Percentiles rank a stretch among this genome's conserved stretches.
Conservation (phyloP, 2,329 filamentous ascomycete species). For the Microcera coccophila region DNA sequence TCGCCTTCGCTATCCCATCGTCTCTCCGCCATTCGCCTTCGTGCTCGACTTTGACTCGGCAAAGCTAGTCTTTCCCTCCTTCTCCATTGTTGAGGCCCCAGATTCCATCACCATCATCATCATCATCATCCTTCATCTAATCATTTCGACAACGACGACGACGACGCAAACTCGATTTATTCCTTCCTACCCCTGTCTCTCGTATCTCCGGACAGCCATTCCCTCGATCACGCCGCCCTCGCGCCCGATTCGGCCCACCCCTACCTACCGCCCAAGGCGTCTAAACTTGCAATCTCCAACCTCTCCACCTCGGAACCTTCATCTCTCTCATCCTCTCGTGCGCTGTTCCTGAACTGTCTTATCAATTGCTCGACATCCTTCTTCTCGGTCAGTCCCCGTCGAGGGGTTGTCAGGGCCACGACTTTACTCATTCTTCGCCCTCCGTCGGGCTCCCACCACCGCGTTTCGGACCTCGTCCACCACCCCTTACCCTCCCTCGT, state of each 20-base stretch:
- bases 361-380: conserved; percentile 1
- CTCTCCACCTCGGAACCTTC: not conserved
- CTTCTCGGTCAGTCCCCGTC: conserved; percentile 10
- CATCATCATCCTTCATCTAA: no score
- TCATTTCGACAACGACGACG: no score
- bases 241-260: conserved; percentile 1
- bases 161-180: no score
- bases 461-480: conserved; percentile 6
- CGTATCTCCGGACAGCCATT: not conserved
- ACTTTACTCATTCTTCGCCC: not conserved
- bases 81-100: not conserved
- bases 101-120: not conserved
- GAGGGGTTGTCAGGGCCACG: conserved; percentile 13
- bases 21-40: not conserved
- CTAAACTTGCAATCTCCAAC: not conserved
- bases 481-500: conserved; percentile 10
- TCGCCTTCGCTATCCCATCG: not conserved
- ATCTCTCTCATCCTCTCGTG: not conserved
- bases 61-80: no score
- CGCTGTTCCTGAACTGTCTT: not conserved
- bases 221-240: conserved; percentile 1
- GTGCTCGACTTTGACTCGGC: no score
- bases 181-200: no score
- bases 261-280: not conserved
- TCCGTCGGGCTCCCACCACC: not conserved